A percentile compares a stretch with the other conserved stretches of the same genome.
Conservation (phyloP, 2,329 filamentous ascomycete genomes). For the Verticillium klebahnii region DNA sequence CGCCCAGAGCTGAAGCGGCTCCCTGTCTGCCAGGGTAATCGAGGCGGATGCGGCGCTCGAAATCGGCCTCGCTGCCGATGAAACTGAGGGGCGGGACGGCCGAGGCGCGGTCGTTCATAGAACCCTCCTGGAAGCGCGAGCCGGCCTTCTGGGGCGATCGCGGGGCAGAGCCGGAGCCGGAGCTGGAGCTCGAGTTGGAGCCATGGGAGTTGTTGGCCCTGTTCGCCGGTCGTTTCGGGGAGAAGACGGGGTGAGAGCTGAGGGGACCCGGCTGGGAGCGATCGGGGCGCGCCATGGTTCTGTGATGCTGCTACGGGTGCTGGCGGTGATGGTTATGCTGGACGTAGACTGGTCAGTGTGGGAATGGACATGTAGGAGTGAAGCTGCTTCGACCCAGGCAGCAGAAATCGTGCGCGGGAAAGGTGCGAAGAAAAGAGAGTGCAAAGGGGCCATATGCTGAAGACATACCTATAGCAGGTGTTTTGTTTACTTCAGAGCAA, state of each 20-base stretch:
- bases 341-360: neutral
- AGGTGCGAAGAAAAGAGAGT: neutral
- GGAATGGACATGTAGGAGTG: neutral
- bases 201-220: neutral
- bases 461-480: neutral
- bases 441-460: neutral
- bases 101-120: constrained; percentile 78
- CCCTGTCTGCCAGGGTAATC: constrained; percentile 10
- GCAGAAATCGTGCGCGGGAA: neutral
- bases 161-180: constrained; percentile 21
- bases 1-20: neutral
- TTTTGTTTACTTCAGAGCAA: neutral
- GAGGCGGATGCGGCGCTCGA: constrained; percentile 18
- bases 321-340: neutral
- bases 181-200: constrained; percentile 10
- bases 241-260: constrained; percentile 11
- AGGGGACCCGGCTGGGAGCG: constrained; percentile 9
- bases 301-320: neutral
- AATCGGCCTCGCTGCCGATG: constrained; percentile 37
- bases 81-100: constrained; percentile 66
- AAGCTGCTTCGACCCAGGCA: neutral
- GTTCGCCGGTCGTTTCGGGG: neutral
- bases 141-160: constrained; percentile 24
- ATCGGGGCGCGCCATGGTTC: neutral
- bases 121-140: constrained; percentile 67